phyloP scores from a whole-genome alignment of 2,329 filamentous ascomycete genomes.

The Colletotrichum tropicicola region DNA sequence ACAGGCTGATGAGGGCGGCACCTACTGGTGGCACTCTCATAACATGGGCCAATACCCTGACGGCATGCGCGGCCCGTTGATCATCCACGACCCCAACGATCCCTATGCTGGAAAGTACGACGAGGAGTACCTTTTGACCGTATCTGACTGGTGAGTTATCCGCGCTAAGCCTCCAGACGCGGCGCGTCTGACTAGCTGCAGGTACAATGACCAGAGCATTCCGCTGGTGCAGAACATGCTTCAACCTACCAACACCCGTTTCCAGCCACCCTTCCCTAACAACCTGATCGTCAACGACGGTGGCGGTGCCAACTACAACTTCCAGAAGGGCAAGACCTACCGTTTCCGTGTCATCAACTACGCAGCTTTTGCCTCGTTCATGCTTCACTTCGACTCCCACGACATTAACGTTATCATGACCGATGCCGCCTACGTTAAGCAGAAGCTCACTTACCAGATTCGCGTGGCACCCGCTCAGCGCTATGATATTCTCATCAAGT shows the following conservation, averaged over 20 bases:
- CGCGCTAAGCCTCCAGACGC: not conserved
- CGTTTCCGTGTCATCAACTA: constrained; percentile 58
- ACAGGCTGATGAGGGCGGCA: constrained; percentile 47
- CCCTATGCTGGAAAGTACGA: constrained; percentile 64
- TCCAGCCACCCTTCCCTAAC: constrained; percentile 51
- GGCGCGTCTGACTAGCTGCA: constrained; percentile 30
- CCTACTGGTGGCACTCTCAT: constrained; percentile 69
- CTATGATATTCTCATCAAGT: constrained; percentile 55
- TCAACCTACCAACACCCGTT: constrained; percentile 46
- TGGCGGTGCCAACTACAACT: constrained; percentile 42
- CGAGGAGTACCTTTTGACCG: constrained; percentile 61
- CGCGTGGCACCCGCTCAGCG: constrained; percentile 54
- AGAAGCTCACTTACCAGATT: constrained; percentile 46
- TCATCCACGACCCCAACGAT: constrained; percentile 65
- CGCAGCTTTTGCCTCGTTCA: constrained; percentile 50
- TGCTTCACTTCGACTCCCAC: constrained; percentile 54
- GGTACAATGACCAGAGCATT: constrained; percentile 52
- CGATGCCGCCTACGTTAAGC: constrained; percentile 51
- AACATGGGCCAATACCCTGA: constrained; percentile 72
- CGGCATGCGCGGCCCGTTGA: constrained; percentile 69
- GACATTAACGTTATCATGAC: constrained; percentile 55
- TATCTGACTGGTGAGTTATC: constrained; percentile 45
- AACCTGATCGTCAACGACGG: constrained; percentile 54
- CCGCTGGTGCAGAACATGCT: constrained; percentile 50
- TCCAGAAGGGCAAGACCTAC: constrained; percentile 53